Evolutionary conservation across 106 monocot genomes (phyloP), one percentile per base, ranked within the genome.

Genomic region (Allium cepa): DNA sequence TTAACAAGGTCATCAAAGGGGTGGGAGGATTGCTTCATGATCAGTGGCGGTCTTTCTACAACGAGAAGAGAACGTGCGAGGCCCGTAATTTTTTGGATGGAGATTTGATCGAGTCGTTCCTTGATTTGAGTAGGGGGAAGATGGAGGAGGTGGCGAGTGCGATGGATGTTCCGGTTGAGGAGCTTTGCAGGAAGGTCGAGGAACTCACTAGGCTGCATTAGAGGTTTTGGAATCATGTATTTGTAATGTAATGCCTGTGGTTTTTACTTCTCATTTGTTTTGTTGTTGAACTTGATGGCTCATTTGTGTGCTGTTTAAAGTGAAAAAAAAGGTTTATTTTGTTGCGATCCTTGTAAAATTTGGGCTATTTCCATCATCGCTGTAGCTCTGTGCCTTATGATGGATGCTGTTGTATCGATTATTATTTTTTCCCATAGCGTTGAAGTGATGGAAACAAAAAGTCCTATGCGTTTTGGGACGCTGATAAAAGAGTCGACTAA

Each of bases 1-100:
- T 97, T 13, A 92, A 89, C 10, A 97, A 90, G 74, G 82, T 92
- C 14, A 89, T 97, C 36, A 92, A 92, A 72, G 97, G 97, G 47
- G 97, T 99, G 14, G 97, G 97, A 26, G 92, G 92, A 9, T 74
- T 99, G 12, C 88, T 82, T 75, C 97, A 99, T 36, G 97, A 92
- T 69, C 97, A 99, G 28, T 99, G 97, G 97, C 71, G 97, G 22
- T 89, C 88, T 0, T 92, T 92, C 78, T 78, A 99, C 77, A 99
- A 99, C 26, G 92, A 99, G 68, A 99, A 99, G 71, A 92, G 81
- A 73, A 99, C 87, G 0, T 76, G 58, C 8, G 97, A 99, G 65
- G 88, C 96, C 0, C 57, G 86, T 57, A 99, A 99, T 58, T 99
- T 99, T 79, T 67, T 99, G 57, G 97, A 99, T 53, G 97, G 97